Base-by-base conservation (phyloP, 768 basidiomycete genomes). In the Rhizopogon roseolus region DNA sequence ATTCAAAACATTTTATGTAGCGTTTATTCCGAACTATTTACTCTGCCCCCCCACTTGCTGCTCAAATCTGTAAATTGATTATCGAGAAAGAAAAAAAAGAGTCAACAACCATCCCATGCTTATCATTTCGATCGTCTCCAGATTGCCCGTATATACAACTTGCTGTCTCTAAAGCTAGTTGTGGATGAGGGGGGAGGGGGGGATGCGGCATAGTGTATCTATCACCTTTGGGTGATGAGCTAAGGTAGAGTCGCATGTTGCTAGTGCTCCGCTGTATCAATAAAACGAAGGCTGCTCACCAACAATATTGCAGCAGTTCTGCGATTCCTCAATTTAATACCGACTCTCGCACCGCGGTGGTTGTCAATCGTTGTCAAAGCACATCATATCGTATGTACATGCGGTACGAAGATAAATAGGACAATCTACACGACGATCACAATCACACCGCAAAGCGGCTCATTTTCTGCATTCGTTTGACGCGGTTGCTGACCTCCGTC, bases 381-480 rank as follows among this genome's bases (percentile, higher is more conserved):
- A 52, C 22, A 34, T 46, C 51, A 11, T 16, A 49, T 32, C 22
- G 14, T 52, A 52, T 52, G 41, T 52, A 34, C 51, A 52, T 11
- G 19, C 11, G 36, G 41, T 52, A 29, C 36, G 36, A 22, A 46
- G 19, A 34, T 44, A 48, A 27, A 49, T 22, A 28, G 3, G 29
- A 25, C 14, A 27, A 13, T 34, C 19, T 17, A 50, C 16, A 40
- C 11, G 5, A 16, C 22, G 19, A 36, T 48, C 46, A 48, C 36
- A 48, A 36, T 48, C 46, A 48, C 36, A 48, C 46, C 34, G 34
- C 34, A 38, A 70, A 69, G 55, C 71, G 76, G 63, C 80, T 84
- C 40, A 80, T 69, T 65, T 84, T 87, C 68, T 89, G 84, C 72
- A 88, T 76, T 57, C 82, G 80, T 63, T 83, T 85, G 55, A 88